Evolutionary conservation across 2,329 filamentous ascomycete genomes (phyloP), one percentile per base, ranked within the genome.

Genomic region (Myriosclerotinia curreyana): DNA sequence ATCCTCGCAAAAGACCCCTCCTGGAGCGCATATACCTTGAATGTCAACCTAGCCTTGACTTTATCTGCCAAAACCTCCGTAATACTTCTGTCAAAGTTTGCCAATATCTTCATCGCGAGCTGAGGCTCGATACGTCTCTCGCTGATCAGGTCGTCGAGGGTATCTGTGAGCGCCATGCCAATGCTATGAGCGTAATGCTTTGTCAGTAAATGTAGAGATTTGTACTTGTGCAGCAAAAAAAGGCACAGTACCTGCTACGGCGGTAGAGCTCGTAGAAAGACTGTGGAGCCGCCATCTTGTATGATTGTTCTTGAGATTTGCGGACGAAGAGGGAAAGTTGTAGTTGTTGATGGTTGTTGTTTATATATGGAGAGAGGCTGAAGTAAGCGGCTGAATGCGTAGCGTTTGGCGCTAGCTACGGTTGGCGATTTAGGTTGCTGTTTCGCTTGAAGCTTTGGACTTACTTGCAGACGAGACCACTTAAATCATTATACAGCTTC

Each of bases 91-190:
- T 99, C 95, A 77, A 98, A 99, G 79, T 96, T 96, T 71, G 88
- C 87, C 67, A 99, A 85, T 69, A 99, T 96, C 83, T 96, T 96
- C 92, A 99, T 98, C 59, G 95, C 95, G 52, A 99, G 86, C 80
- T 99, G 95, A 36, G 95, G 95, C 79, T 98, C 94, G 79, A 99
- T 98, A 70, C 91, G 91, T 74, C 92, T 89, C 71, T 94, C 90
- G 75, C 91, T 94, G 78, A 99, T 98, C 71, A 99, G 83, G 74
- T 96, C 92, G 79, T 99, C 95, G 73, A 99, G 92, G 63, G 93
- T 96, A 79, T 99, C 96, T 62, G 94, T 97, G 73, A 99, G 84
- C 65, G 94, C 89, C 74, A 92, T 84, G 72, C 95, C 95, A 80
- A 99, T 92, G 79, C 95, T 99, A 77, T 66, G 69, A 64, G 66